Evolutionary conservation across 2,329 filamentous ascomycete genomes (phyloP), one percentile per base, ranked within the genome.

Genomic region (Xylaria sp.): DNA sequence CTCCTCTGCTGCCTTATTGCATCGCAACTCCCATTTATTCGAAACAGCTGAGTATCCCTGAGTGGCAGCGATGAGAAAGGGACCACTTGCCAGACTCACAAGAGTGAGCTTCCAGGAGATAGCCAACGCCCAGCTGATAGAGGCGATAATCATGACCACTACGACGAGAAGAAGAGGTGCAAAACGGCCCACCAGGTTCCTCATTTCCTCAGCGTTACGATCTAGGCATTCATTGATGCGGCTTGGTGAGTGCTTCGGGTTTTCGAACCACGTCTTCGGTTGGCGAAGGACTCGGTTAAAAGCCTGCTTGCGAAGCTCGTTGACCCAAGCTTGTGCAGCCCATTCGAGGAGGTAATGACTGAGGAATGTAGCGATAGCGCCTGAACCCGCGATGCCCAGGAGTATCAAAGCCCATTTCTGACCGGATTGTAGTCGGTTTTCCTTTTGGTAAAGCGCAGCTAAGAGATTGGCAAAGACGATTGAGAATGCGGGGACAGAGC

Each of bases 121-220:
- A 0, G 82, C 74, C 15, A 96, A 75, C 3, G 92, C 88, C 94
- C 93, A 97, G 1, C 84, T 71, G 6, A 95, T 71, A 0, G 92
- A 88, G n/a, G 90, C 84, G 0, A 78, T 60, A 17, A 91, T 82
- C 83, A 96, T 94, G 54, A 87, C 77, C 0, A 81, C 72, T 3
- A 91, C 88, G 9, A 89, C 85, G 14, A 94, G 81, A 0, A 90
- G 76, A 56, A 90, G 86, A 1, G 90, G 89, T 0, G 89, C 82
- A 71, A 97, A 96, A 1, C 90, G 86, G 1, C 91, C 90, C 0
- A 96, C 82, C 0, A 98, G 79, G 69, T 92, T 93, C 8, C 91
- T 86, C 86, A 95, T 94, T 73, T 97, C 92, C 73, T 98, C 93
- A 0, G 90, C 91, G 70, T 92, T 91, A 15, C 90, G 85, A 70